Evolutionary conservation across 805 yeast species (phyloP).

Genomic region (Candida loeiensis): DNA sequence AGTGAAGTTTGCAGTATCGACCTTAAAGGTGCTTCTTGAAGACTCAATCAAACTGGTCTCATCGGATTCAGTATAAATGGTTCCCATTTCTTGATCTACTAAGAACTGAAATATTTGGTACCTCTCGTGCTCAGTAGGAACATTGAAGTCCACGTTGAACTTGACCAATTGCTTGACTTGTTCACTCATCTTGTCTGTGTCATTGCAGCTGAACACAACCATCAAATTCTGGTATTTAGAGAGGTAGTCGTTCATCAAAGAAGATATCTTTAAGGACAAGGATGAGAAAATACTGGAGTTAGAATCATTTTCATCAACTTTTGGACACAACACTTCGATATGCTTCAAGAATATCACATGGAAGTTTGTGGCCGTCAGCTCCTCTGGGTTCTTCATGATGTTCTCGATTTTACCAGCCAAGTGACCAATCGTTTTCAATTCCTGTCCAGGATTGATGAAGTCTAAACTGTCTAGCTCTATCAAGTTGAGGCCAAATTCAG

Average conservation of each 20-base stretch:
- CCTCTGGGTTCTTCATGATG: constrained; percentile 37
- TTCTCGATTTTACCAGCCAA: constrained; percentile 75
- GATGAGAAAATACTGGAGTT: constrained; percentile 39
- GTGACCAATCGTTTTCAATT: constrained; percentile 72
- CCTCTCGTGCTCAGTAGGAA: constrained; percentile 79
- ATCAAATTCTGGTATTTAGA: constrained; percentile 42
- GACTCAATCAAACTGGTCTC: not conserved
- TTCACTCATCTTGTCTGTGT: constrained; percentile 65
- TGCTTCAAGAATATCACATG: constrained; percentile 62
- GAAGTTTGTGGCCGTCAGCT: constrained; percentile 14
- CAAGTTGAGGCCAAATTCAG: constrained; percentile 61
- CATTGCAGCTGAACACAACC: constrained; percentile 62
- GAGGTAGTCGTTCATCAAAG: constrained; percentile 54
- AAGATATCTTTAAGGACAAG: constrained; percentile 51
- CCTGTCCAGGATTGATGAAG: constrained; percentile 64
- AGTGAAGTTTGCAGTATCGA: constrained; percentile 18
- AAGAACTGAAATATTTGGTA: constrained; percentile 55
- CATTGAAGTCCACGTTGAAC: constrained; percentile 72
- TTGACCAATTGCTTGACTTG: constrained; percentile 63
- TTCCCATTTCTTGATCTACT: constrained; percentile 22
- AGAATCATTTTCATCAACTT: constrained; percentile 57
- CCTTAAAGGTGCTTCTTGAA: constrained; percentile 15
- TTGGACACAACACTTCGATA: constrained; percentile 69
- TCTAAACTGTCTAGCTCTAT: constrained; percentile 70
- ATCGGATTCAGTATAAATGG: constrained; percentile 8